Evolutionary conservation across 805 yeast species (phyloP).

Genomic region (Candida montana): DNA sequence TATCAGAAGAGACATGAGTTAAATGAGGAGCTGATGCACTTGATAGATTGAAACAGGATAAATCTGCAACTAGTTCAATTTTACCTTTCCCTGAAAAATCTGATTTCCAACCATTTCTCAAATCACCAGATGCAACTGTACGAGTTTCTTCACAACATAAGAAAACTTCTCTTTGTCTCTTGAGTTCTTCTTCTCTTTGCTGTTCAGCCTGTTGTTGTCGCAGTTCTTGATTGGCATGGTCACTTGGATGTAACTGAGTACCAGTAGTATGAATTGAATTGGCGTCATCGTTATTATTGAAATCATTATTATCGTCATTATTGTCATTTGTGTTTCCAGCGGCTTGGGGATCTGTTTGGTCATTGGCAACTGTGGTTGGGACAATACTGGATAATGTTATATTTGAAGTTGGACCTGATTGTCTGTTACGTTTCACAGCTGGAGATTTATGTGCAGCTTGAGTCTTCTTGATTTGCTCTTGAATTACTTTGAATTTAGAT

Average conservation of each 20-base stretch:
- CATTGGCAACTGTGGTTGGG: slow-evolving; percentile 13
- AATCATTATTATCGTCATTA: slow-evolving; percentile 3
- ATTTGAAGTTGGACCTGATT: slow-evolving; percentile 34
- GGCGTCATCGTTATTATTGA: slow-evolving; percentile 10
- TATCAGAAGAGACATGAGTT: slow-evolving; percentile 38
- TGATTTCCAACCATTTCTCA: slow-evolving; percentile 92
- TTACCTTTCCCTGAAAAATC: slow-evolving; percentile 77
- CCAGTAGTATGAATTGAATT: slow-evolving; percentile 6
- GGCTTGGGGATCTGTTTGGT: background rate
- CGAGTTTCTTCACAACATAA: slow-evolving; percentile 69
- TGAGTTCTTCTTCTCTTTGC: slow-evolving; percentile 27
- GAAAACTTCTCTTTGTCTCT: slow-evolving; percentile 28
- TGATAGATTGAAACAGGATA: slow-evolving; percentile 52
- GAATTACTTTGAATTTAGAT: slow-evolving; percentile 40
- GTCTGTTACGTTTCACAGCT: slow-evolving; percentile 32
- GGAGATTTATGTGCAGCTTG: slow-evolving; percentile 16
- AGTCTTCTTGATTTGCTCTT: slow-evolving; percentile 35
- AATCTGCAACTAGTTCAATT: slow-evolving; percentile 73
- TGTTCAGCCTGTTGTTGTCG: slow-evolving; percentile 17
- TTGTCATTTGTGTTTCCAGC: background rate
- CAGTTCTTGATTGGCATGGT: slow-evolving; percentile 29
- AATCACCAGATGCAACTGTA: slow-evolving; percentile 70
- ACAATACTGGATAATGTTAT: slow-evolving; percentile 28
- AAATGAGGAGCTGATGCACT: slow-evolving; percentile 46
- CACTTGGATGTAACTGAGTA: slow-evolving; percentile 25